phyloP scores from a whole-genome alignment of 305 asterid species.

The Fraxinus greggii region DNA sequence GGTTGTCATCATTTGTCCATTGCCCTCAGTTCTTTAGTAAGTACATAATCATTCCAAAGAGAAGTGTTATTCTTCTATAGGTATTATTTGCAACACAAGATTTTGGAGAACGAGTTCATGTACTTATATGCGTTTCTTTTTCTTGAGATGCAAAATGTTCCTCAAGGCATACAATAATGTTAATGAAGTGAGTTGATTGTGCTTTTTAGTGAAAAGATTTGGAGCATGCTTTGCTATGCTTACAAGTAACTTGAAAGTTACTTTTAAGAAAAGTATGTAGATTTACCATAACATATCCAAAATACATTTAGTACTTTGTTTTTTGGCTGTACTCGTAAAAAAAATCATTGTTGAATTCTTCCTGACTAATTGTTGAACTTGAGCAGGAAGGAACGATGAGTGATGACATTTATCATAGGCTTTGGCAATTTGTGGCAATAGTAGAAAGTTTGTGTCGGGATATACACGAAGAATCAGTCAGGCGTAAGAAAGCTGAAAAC shows the following conservation, averaged over 20 bases:
- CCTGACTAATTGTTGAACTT: slow-evolving; percentile 30
- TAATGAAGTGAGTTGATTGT: not conserved
- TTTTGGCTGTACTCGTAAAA: not conserved
- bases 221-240: not conserved
- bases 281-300: not conserved
- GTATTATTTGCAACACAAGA: not conserved
- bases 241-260: not conserved
- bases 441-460: slow-evolving; percentile 63
- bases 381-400: slow-evolving; percentile 36
- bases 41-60: slow-evolving; percentile 24
- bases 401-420: slow-evolving; percentile 44
- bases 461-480: slow-evolving; percentile 65
- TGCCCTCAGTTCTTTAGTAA: slow-evolving; percentile 42
- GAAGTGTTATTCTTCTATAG: not conserved
- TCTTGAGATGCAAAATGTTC: not conserved
- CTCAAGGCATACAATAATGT: not conserved
- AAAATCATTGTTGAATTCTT: not conserved
- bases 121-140: not conserved
- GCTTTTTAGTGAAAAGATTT: not conserved
- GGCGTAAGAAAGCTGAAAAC: slow-evolving; percentile 72
- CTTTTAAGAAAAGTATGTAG: not conserved
- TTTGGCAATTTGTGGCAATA: slow-evolving; percentile 56
- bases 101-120: not conserved
- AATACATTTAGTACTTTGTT: no score
- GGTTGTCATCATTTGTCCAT: slow-evolving; percentile 26